A percentile compares a stretch with the other conserved stretches of the same genome.
These are phyloP conservation scores for Chaetomiaceae sp. DNA, from an alignment of 2,329 filamentous ascomycete species.

Conservation along the genomic window DNA sequence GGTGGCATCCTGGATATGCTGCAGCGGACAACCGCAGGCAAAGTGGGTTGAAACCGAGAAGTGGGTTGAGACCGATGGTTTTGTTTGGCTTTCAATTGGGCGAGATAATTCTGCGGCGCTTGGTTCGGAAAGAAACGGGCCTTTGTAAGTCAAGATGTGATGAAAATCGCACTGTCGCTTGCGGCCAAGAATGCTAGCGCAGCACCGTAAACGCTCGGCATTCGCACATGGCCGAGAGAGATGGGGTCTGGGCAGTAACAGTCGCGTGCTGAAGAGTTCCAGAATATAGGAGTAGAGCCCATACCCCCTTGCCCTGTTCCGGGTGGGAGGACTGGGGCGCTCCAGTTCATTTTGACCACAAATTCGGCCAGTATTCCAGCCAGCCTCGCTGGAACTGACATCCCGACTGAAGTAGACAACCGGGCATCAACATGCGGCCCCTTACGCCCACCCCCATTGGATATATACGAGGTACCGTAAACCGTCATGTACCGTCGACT, in stretches of 20 bases:
- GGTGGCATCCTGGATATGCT: background rate
- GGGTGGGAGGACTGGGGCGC: too few relatives aligned
- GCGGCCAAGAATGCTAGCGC: too few relatives aligned
- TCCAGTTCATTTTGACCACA: too few relatives aligned
- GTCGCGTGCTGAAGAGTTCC: too few relatives aligned
- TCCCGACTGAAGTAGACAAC: background rate
- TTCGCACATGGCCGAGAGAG: background rate
- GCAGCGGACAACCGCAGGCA: too few relatives aligned
- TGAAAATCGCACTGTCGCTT: background rate
- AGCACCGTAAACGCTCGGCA: background rate
- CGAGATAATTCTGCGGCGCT: background rate
- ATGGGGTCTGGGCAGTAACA: too few relatives aligned
- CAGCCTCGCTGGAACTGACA: too few relatives aligned
- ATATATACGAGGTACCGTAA: too few relatives aligned
- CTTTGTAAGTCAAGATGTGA: background rate
- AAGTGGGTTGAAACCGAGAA: constrained; percentile 2
- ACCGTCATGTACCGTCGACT: background rate
- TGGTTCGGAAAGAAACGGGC: background rate
- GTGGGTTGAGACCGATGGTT: background rate
- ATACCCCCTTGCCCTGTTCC: too few relatives aligned
- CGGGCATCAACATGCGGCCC: background rate
- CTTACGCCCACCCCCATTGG: too few relatives aligned
- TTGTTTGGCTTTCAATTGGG: background rate
- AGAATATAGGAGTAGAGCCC: too few relatives aligned
- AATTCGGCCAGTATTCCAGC: too few relatives aligned